Percentiles rank a stretch among this genome's conserved stretches.
These are phyloP conservation scores for Rostrohypoxylon terebratum DNA, from an alignment of 495 filamentous ascomycete species.

Conservation along the genomic window DNA sequence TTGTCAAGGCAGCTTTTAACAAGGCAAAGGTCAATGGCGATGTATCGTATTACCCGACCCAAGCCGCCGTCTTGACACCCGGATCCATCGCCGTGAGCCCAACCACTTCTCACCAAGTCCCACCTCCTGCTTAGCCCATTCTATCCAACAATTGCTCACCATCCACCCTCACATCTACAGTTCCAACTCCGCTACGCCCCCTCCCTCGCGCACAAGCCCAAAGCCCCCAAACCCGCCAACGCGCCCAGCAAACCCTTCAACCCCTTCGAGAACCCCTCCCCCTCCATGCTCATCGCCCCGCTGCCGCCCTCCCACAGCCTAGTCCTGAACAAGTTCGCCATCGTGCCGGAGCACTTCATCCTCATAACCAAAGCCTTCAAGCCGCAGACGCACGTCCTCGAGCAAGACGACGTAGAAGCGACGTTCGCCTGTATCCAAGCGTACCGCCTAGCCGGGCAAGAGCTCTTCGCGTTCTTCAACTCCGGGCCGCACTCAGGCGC, in stretches of 20 bases:
- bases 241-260: constrained; percentile 66
- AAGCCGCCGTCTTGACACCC: constrained; percentile 65
- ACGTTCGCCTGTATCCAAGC: constrained; percentile 73
- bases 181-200: constrained; percentile 86
- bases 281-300: constrained; percentile 70
- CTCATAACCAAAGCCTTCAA: constrained; percentile 75
- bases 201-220: constrained; percentile 77
- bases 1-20: constrained; percentile 66
- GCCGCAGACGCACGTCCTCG: constrained; percentile 75
- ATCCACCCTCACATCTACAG: constrained; percentile 31
- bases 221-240: constrained; percentile 53
- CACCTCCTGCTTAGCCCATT: not conserved
- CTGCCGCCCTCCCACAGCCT: constrained; percentile 70
- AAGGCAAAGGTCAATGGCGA: constrained; percentile 65
- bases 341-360: constrained; percentile 84
- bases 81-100: constrained; percentile 65
- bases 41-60: constrained; percentile 70
- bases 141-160: not conserved
- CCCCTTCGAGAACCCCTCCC: constrained; percentile 76
- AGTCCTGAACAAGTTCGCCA: constrained; percentile 84
- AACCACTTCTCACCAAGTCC: not conserved
- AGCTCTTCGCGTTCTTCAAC: constrained; percentile 86
- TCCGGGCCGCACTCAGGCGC: constrained; percentile 81
- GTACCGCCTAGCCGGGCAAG: constrained; percentile 59
- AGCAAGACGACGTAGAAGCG: constrained; percentile 71